These are phyloP conservation scores for Adansonia rubrostipa DNA, from an alignment of 441 rosid species.

Conservation along the genomic window DNA sequence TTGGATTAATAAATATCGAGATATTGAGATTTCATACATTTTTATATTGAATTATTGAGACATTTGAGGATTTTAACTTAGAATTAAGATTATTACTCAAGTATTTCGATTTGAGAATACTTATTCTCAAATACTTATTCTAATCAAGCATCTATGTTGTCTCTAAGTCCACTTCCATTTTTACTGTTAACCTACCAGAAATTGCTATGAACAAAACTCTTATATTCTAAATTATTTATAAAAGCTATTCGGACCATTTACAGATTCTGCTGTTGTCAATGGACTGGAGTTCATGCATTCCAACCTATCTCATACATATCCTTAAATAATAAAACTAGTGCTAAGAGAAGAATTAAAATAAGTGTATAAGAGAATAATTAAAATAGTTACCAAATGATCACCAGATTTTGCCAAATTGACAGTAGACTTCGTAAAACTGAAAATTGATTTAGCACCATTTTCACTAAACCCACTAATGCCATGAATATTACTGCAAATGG, in stretches of 20 bases:
- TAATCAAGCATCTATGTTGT: neutral
- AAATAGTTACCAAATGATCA: slow-evolving; percentile 57
- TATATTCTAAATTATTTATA: neutral
- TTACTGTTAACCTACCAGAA: neutral
- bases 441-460: slow-evolving; percentile 46
- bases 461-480: slow-evolving; percentile 82
- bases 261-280: neutral
- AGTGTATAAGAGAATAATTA: slow-evolving; percentile 17
- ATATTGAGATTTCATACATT: neutral
- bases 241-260: neutral
- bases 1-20: neutral
- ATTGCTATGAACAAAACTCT: neutral
- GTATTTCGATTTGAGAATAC: neutral
- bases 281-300: slow-evolving; percentile 1
- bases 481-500: slow-evolving; percentile 65
- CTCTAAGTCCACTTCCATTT: neutral
- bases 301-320: neutral
- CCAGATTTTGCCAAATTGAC: slow-evolving; percentile 65
- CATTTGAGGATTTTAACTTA: neutral
- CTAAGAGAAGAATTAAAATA: too few relatives aligned
- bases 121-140: slow-evolving; percentile 17
- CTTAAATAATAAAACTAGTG: slow-evolving; percentile 12
- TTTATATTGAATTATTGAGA: slow-evolving; percentile 6
- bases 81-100: neutral
- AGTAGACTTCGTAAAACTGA: slow-evolving; percentile 50